Evolutionary conservation across 2,329 filamentous ascomycete species (phyloP).

Genomic region (Ramularia endophylla): DNA sequence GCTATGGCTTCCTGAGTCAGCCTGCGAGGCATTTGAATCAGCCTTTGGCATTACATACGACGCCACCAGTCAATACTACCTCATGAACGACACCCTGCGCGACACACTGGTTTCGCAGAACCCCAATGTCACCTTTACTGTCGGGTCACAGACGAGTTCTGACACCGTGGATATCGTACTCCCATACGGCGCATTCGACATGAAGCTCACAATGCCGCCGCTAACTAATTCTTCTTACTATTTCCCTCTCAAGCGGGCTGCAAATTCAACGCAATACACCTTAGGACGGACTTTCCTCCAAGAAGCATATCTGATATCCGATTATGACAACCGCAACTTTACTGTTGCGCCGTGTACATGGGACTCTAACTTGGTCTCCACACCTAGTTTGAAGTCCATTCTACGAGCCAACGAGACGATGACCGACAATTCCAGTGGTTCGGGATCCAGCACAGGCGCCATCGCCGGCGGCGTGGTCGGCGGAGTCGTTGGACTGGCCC

Average conservation of each 20-base stretch:
- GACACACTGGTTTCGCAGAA: conserved; percentile 21
- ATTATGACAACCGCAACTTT: conserved; percentile 33
- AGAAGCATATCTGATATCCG: conserved; percentile 34
- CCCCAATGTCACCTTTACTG: conserved; percentile 31
- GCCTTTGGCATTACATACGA: conserved; percentile 33
- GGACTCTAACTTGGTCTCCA: conserved; percentile 21
- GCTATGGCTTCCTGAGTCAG: conserved; percentile 54
- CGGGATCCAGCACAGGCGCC: conserved; percentile 24
- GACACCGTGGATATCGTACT: conserved; percentile 31
- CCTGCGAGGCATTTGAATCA: conserved; percentile 32
- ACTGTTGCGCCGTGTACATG: conserved; percentile 32
- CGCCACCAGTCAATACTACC: conserved; percentile 24
- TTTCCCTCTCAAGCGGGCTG: conserved; percentile 32
- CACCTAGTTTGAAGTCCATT: conserved; percentile 25
- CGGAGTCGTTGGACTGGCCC: conserved; percentile 24
- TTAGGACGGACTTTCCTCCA: conserved; percentile 34
- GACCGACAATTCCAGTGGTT: conserved; percentile 6
- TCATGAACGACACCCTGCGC: conserved; percentile 31
- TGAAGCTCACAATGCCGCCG: conserved; percentile 26
- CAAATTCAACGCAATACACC: conserved; percentile 31
- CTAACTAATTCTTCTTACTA: conserved; percentile 26
- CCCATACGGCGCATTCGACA: conserved; percentile 33
- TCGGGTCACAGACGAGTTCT: conserved; percentile 22
- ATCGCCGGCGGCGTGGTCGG: conserved; percentile 32
- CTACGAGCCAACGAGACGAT: conserved; percentile 21